A percentile compares a stretch with the other conserved stretches of the same genome.
Conservation (phyloP, 768 basidiomycete species). For the Podaxis pistillaris region DNA sequence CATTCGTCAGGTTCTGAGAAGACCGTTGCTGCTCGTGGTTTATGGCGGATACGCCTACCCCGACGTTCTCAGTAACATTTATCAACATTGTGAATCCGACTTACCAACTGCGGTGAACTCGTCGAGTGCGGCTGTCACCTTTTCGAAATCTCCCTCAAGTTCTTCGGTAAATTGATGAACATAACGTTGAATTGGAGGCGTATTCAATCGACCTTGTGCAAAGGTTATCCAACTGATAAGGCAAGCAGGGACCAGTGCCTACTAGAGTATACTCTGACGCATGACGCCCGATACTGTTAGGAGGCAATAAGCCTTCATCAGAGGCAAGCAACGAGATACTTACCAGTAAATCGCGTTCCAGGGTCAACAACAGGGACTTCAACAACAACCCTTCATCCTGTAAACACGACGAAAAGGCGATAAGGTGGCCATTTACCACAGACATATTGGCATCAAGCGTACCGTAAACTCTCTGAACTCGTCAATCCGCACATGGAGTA, state of each 20-base stretch:
- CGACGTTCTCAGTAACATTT: neutral
- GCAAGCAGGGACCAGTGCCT: neutral
- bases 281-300: constrained; percentile 8
- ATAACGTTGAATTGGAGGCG: constrained; percentile 7
- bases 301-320: neutral
- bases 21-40: constrained; percentile 4
- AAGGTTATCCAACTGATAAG: neutral
- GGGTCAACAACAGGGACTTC: neutral
- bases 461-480: constrained; percentile 10
- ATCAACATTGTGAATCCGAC: neutral
- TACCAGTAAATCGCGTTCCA: constrained; percentile 7
- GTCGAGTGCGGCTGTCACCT: neutral
- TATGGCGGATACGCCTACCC: constrained; percentile 3
- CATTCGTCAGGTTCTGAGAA: constrained; percentile 7
- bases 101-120: constrained; percentile 7
- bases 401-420: neutral
- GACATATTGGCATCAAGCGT: neutral
- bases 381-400: constrained; percentile 4
- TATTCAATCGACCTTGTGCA: constrained; percentile 5
- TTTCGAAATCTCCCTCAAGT: neutral
- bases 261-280: constrained; percentile 4
- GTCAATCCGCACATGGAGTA: neutral
- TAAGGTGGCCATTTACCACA: neutral
- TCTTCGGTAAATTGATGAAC: constrained; percentile 9
- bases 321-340: neutral